Evolutionary conservation across 2,329 filamentous ascomycete species (phyloP), one percentile per base, ranked within the genome.

Genomic region (Dothidotthia symphoricarpi): DNA sequence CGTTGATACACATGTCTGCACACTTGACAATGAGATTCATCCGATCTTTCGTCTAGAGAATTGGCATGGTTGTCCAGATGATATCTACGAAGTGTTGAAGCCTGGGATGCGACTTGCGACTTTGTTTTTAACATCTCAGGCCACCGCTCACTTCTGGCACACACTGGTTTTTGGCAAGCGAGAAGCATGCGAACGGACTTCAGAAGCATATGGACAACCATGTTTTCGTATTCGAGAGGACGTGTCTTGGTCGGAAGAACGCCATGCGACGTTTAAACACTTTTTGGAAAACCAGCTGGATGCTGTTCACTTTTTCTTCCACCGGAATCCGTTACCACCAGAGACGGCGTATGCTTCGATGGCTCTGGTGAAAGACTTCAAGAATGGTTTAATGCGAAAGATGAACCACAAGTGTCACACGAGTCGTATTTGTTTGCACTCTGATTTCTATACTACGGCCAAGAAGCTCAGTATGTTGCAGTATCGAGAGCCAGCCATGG

Each of bases 361-460:
- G 61, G 60, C 59, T 2, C 42, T 66, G 15, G 63, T 67, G 9
- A 56, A 60, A 26, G 64, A 68, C 36, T 66, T 64, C 44, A 64
- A 64, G 43, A 61, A 63, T 26, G 63, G 61, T 0, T 32, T 66
- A 15, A 55, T 64, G 43, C 63, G 62, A 9, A 63, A 61, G 28
- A 48, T 64, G 12, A 54, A 60, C 24, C 49, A 60, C 29, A 66
- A 64, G 26, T 66, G 63, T 34, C 66, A 64, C 27, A 62, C 56
- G 5, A 63, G 59, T 38, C 53, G 59, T n/a, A 66, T 69, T 17
- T 64, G 64, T 34, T 45, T 69, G 2, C 64, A 68, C 36, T 61
- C 64, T 5, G 66, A 68, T 38, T 68, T 69, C 34, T 68, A 68
- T 30, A 68, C 64, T 9, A 66, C 63, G 2, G 66, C 66, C 9